These are phyloP conservation scores for Penicillium sp. DNA, from an alignment of 2,329 filamentous ascomycete species.

Conservation along the genomic window DNA sequence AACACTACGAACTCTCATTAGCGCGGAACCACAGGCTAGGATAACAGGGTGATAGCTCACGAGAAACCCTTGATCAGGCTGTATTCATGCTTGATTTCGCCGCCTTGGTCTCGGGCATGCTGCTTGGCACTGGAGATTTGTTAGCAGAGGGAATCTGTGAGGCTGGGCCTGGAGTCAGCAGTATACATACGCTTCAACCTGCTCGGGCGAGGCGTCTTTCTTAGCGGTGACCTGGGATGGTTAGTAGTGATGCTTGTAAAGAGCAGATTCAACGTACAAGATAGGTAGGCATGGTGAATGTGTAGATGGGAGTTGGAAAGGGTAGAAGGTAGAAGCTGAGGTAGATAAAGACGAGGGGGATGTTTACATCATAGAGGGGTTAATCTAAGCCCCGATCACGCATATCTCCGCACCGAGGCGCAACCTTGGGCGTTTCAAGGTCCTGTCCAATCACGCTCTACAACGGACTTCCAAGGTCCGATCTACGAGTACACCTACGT, in stretches of 20 bases:
- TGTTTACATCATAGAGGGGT: slow-evolving; percentile 14
- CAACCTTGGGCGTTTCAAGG: neutral
- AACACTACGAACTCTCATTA: neutral
- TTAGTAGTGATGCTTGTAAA: neutral
- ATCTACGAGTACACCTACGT: neutral
- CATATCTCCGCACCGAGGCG: slow-evolving; percentile 1
- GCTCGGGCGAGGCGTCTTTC: neutral
- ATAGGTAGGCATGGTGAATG: slow-evolving; percentile 5
- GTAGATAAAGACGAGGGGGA: neutral
- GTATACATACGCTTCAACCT: slow-evolving; percentile 4
- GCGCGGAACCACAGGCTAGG: neutral
- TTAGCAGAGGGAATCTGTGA: neutral
- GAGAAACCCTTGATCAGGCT: slow-evolving; percentile 10
- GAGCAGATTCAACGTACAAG: neutral
- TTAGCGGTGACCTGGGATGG: slow-evolving; percentile 5
- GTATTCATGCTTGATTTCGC: slow-evolving; percentile 5
- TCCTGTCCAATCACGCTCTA: neutral
- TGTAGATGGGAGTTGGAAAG: neutral
- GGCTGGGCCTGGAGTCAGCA: neutral
- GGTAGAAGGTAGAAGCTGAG: neutral
- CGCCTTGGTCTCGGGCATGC: slow-evolving; percentile 4
- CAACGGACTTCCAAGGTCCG: neutral
- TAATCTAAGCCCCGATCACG: neutral
- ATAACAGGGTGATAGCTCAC: too few species aligned
- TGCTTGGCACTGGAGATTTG: neutral